These are phyloP conservation scores for Yamadazyma phyllophila DNA, from an alignment of 805 yeast genomes.

Conservation along the genomic window DNA sequence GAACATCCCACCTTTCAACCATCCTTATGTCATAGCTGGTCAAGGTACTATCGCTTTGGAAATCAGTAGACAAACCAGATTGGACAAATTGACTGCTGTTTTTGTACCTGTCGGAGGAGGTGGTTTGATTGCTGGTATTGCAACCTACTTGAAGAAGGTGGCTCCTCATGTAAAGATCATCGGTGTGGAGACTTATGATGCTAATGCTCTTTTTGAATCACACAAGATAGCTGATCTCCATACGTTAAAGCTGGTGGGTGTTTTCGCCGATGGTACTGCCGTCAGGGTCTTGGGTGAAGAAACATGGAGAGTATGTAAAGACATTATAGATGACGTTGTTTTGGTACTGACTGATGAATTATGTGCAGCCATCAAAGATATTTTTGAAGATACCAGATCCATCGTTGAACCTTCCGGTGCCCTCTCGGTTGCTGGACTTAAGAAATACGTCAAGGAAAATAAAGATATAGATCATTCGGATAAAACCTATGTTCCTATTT, in stretches of 20 bases:
- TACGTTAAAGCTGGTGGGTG: slow-evolving; percentile 73
- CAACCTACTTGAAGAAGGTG: slow-evolving; percentile 83
- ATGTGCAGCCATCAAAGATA: slow-evolving; percentile 94
- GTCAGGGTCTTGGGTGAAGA: slow-evolving; percentile 88
- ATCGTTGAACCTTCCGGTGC: slow-evolving; percentile 98
- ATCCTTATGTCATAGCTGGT: slow-evolving; percentile 97
- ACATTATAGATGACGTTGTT: slow-evolving; percentile 85
- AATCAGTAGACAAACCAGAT: slow-evolving; percentile 78
- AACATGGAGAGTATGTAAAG: slow-evolving; percentile 75
- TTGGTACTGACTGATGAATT: slow-evolving; percentile 88
- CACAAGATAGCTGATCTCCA: slow-evolving; percentile 54
- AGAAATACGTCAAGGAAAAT: slow-evolving; percentile 67
- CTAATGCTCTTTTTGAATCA: slow-evolving; percentile 85
- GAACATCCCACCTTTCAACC: slow-evolving; percentile 97
- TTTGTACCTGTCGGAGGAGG: slow-evolving; percentile 98
- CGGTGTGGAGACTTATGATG: slow-evolving; percentile 95
- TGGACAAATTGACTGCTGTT: slow-evolving; percentile 76
- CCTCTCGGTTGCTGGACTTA: slow-evolving; percentile 90
- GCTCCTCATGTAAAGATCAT: slow-evolving; percentile 97
- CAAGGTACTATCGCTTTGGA: slow-evolving; percentile 98
- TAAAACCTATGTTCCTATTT: slow-evolving; percentile 75
- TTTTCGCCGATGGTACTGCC: slow-evolving; percentile 98
- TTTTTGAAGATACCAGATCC: slow-evolving; percentile 92
- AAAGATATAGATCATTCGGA: slow-evolving; percentile 69
- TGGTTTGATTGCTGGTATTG: slow-evolving; percentile 89